phyloP scores from a whole-genome alignment of 352 stramenopile species.

The Globisporangium perplexum region DNA sequence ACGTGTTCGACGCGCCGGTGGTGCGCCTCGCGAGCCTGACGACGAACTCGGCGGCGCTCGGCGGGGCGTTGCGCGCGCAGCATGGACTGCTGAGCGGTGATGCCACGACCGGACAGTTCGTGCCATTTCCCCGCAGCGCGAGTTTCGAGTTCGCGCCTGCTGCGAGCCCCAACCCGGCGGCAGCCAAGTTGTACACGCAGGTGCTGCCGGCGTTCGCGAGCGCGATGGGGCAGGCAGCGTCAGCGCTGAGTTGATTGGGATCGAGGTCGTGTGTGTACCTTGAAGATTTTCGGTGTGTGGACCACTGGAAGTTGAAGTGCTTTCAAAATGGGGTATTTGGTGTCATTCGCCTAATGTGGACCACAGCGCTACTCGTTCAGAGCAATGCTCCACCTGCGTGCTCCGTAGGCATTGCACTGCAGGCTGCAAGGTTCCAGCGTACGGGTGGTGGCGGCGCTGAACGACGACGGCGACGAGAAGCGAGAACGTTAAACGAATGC shows the following conservation, averaged over 20 bases:
- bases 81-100: conserved; percentile 30
- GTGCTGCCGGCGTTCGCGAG: conserved; percentile 27
- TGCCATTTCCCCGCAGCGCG: conserved; percentile 28
- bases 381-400: too few species aligned
- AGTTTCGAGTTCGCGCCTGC: conserved; percentile 38
- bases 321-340: too few species aligned
- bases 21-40: conserved; percentile 29
- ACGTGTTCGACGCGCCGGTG: conserved; percentile 51
- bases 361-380: too few species aligned
- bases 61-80: conserved; percentile 41
- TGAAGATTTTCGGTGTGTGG: too few species aligned
- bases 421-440: too few species aligned
- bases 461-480: too few species aligned
- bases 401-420: too few species aligned
- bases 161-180: conserved; percentile 19
- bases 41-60: conserved; percentile 47
- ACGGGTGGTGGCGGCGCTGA: too few species aligned
- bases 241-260: conserved; percentile 10
- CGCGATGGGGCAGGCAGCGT: not conserved
- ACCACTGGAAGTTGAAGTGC: too few species aligned
- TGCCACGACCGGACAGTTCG: conserved; percentile 10
- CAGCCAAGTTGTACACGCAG: conserved; percentile 26
- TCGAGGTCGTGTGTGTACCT: too few species aligned
- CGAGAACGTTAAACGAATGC: too few species aligned
- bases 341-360: too few species aligned